Evolutionary conservation across 768 basidiomycete species (phyloP).

Genomic region (Pisolithus sp.): DNA sequence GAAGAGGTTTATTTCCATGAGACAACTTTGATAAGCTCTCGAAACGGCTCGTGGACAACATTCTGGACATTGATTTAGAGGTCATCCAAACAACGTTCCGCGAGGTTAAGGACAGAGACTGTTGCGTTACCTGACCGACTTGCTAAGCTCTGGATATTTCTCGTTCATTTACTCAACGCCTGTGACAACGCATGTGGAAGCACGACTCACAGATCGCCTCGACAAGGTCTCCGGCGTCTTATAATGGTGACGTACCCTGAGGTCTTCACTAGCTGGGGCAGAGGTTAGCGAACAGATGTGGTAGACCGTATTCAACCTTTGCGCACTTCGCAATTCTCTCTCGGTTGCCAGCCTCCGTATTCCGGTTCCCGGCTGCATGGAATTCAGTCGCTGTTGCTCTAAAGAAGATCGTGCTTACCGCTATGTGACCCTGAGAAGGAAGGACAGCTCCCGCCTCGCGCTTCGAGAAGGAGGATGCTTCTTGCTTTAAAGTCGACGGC

Average conservation of each 20-base stretch:
- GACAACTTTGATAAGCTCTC: constrained; percentile 22
- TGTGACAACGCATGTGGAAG: constrained; percentile 14
- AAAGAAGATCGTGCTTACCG: constrained; percentile 49
- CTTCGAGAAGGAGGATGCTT: constrained; percentile 60
- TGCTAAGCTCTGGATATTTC: constrained; percentile 63
- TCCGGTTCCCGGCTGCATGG: constrained; percentile 58
- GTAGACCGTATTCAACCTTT: constrained; percentile 61
- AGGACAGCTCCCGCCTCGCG: constrained; percentile 24
- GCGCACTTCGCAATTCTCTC: constrained; percentile 71
- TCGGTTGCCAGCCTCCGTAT: constrained; percentile 34
- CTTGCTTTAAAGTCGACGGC: constrained; percentile 67
- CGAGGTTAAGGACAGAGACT: constrained; percentile 20
- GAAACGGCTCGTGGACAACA: constrained; percentile 36
- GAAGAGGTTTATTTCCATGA: constrained; percentile 23
- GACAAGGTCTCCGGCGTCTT: constrained; percentile 42
- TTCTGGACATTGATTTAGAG: constrained; percentile 53
- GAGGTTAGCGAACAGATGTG: constrained; percentile 65
- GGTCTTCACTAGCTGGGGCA: constrained; percentile 27
- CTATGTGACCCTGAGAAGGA: constrained; percentile 42
- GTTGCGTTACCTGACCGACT: constrained; percentile 35
- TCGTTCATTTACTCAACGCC: constrained; percentile 50
- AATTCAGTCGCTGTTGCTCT: constrained; percentile 52
- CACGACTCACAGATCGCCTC: constrained; percentile 6
- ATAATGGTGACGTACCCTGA: constrained; percentile 31
- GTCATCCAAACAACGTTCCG: constrained; percentile 14